phyloP scores from a whole-genome alignment of 306 rosid species.

The Cicer judaicum region DNA sequence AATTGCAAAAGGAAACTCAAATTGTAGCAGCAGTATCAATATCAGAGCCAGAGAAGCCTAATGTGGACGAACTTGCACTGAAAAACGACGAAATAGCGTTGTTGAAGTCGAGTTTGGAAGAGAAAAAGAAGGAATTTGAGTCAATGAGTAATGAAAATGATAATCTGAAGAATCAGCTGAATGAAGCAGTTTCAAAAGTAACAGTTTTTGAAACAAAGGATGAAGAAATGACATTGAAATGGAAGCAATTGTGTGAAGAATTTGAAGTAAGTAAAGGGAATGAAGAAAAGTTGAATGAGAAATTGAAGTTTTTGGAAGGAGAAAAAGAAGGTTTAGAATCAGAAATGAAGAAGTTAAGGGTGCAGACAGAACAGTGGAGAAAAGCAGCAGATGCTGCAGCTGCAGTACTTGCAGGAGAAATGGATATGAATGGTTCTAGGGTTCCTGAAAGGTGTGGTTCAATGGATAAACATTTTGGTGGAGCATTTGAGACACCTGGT shows the following conservation, averaged over 20 bases:
- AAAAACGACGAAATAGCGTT: constrained; percentile 58
- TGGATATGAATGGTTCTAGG: constrained; percentile 65
- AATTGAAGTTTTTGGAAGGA: constrained; percentile 59
- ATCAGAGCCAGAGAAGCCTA: constrained; percentile 52
- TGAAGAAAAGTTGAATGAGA: constrained; percentile 53
- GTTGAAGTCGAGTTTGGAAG: constrained; percentile 60
- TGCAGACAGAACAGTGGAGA: constrained; percentile 89
- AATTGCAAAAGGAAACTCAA: constrained; percentile 53
- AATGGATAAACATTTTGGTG: constrained; percentile 80
- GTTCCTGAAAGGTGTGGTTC: constrained; percentile 81
- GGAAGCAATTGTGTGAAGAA: constrained; percentile 60
- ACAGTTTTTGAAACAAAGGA: constrained; percentile 58
- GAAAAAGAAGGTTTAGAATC: constrained; percentile 66
- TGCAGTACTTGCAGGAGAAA: constrained; percentile 74
- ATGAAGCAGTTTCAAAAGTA: constrained; percentile 54
- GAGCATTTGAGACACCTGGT: constrained; percentile 62
- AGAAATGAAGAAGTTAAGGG: constrained; percentile 84
- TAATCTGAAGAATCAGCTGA: constrained; percentile 59
- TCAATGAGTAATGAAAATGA: constrained; percentile 51
- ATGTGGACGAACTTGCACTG: constrained; percentile 49
- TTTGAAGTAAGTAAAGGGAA: constrained; percentile 56
- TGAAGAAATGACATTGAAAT: constrained; percentile 52
- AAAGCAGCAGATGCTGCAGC: constrained; percentile 98
- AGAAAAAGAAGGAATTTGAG: constrained; percentile 58
- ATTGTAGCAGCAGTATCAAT: constrained; percentile 30